Evolutionary conservation across 805 yeast genomes (phyloP), one percentile per base, ranked within the genome.

Genomic region (Crinitomyces ghanaensis): DNA sequence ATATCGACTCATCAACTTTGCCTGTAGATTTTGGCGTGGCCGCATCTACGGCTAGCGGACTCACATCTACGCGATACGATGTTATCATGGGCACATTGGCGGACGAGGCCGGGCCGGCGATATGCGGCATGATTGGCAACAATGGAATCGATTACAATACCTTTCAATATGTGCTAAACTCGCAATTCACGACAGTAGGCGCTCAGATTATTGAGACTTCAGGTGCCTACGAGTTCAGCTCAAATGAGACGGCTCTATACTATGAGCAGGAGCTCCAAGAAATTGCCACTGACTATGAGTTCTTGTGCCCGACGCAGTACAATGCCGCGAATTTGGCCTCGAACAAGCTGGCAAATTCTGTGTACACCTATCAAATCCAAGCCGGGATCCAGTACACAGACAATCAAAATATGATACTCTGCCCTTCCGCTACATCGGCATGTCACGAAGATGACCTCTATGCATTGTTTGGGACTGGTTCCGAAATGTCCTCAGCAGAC

Each of bases 401-500:
- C 26, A 35, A 42, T 27, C 37, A 15, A 5, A 38, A 31, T 2
- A 30, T 36, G 6, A 16, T 34, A 1, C 37, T 48, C 21, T 51
- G 56, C 34, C 23, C 27, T 4, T 37, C 29, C 15, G 15, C 32
- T 7, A 31, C 36, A 15, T 29, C 36, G 2, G 57, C 49, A 9
- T 53, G 57, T 33, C 57, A 53, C 26, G 43, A 49, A 33, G 49
- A 50, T 23, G 57, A 53, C 27, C 35, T 53, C 19, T 41, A 45
- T 21, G 44, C 45, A 2, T 33, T 48, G 2, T 53, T 53, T 33
- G 56, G 56, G 9, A 49, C 54, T 7, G 46, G 36, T 28, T 24
- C 28, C 14, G 26, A 33, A 25, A 13, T 39, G 4, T 20, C 40
- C 9, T 11, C 38, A 5, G 49, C 33, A 2, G 20, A 44, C 5